These are phyloP conservation scores for Apophysomyces elegans DNA, from an alignment of 371 early-diverging fungal genomes.

Conservation along the genomic window DNA sequence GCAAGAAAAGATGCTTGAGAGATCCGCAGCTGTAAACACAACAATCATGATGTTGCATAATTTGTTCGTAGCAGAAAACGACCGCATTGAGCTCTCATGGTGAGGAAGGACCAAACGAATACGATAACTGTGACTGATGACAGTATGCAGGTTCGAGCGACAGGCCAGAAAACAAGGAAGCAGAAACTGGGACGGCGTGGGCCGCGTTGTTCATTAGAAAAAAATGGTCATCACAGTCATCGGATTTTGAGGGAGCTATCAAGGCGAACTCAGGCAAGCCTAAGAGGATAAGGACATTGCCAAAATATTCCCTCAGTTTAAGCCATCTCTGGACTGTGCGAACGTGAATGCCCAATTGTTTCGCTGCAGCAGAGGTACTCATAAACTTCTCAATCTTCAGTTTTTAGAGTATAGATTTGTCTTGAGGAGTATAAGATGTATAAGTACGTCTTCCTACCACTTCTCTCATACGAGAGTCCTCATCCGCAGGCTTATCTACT, in stretches of 20 bases:
- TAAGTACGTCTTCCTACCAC: slow-evolving; percentile 12
- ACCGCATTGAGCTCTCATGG: slow-evolving; percentile 5
- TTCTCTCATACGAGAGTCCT: slow-evolving; percentile 17
- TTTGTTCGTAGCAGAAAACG: slow-evolving; percentile 14
- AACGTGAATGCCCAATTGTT: no score
- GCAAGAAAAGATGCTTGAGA: slow-evolving; percentile 5
- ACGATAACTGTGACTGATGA: slow-evolving; percentile 3
- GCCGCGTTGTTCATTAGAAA: not conserved
- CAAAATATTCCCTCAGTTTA: not conserved
- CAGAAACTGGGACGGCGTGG: slow-evolving; percentile 15
- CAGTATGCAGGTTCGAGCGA: slow-evolving; percentile 6
- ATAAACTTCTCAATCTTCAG: no score
- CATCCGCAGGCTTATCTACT: slow-evolving; percentile 12
- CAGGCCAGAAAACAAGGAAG: not conserved
- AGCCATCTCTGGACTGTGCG: no score
- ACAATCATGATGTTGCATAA: slow-evolving; percentile 1
- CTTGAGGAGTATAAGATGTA: not conserved
- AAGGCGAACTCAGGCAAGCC: slow-evolving; percentile 25
- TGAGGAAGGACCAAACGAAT: not conserved
- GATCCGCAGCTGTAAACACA: slow-evolving; percentile 10
- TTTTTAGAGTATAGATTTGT: no score
- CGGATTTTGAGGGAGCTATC: slow-evolving; percentile 1
- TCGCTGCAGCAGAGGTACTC: no score
- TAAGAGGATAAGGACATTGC: slow-evolving; percentile 45
- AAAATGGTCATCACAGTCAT: not conserved